phyloP scores from a whole-genome alignment of 1,284 basidiomycete species.

The Phylloboletellus chloephorus region DNA sequence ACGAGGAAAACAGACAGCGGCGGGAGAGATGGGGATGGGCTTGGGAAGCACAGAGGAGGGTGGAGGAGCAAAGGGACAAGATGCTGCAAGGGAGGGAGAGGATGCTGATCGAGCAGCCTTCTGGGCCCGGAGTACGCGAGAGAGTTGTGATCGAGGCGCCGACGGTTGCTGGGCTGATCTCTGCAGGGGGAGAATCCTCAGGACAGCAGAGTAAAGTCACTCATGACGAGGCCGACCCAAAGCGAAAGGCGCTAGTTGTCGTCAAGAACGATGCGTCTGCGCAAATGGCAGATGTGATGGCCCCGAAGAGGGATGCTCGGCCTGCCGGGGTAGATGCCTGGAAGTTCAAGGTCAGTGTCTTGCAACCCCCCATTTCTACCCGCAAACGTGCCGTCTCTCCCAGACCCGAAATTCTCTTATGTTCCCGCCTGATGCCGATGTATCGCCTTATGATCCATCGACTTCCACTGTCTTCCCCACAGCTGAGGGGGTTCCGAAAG shows the following conservation, averaged over 20 bases:
- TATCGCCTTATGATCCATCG: slow-evolving; percentile 66
- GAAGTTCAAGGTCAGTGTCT: slow-evolving; percentile 72
- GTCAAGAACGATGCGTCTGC: slow-evolving; percentile 24
- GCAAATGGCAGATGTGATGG: slow-evolving; percentile 60
- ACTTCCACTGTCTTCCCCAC: slow-evolving; percentile 31
- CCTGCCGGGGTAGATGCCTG: slow-evolving; percentile 72
- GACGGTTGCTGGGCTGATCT: slow-evolving; percentile 48
- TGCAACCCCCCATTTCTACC: slow-evolving; percentile 1
- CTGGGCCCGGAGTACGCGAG: slow-evolving; percentile 59
- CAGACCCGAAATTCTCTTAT: slow-evolving; percentile 88
- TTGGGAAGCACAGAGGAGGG: slow-evolving; percentile 81
- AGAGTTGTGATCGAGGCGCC: slow-evolving; percentile 60
- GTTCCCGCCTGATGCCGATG: slow-evolving; percentile 87
- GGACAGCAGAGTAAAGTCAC: slow-evolving; percentile 26
- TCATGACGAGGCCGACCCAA: slow-evolving; percentile 27
- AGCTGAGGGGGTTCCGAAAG: slow-evolving; percentile 48
- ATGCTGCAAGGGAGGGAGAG: slow-evolving; percentile 62
- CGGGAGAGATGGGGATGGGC: slow-evolving; percentile 84
- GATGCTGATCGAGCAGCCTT: slow-evolving; percentile 63
- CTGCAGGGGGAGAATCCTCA: slow-evolving; percentile 32
- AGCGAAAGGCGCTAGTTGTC: slow-evolving; percentile 21
- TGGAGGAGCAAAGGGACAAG: slow-evolving; percentile 58
- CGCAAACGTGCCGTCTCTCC: slow-evolving; percentile 6
- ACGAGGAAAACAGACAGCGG: slow-evolving; percentile 79
- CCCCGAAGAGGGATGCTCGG: slow-evolving; percentile 66